phyloP scores from a whole-genome alignment of 768 basidiomycete genomes.

The Neoboletus magnificus region DNA sequence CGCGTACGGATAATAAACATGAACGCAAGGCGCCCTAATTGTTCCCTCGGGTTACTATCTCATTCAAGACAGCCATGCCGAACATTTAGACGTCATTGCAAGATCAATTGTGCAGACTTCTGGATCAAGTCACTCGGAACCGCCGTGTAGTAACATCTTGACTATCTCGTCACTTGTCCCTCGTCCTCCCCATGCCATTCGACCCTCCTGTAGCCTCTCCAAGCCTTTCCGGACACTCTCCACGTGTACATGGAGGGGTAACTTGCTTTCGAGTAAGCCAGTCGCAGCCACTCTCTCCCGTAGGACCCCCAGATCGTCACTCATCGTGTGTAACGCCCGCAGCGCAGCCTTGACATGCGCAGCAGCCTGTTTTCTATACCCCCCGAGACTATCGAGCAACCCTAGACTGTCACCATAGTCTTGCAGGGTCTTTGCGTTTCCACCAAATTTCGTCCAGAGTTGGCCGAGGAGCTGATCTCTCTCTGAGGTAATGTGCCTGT shows the following conservation, averaged over 20 bases:
- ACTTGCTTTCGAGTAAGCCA: constrained; percentile 50
- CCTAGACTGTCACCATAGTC: constrained; percentile 48
- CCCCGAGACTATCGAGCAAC: constrained; percentile 52
- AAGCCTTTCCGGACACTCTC: too few relatives aligned
- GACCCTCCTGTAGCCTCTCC: too few relatives aligned
- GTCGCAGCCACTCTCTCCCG: constrained; percentile 70
- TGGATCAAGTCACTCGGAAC: not conserved
- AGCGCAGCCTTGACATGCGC: constrained; percentile 65
- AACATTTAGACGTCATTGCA: too few relatives aligned
- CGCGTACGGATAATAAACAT: too few relatives aligned
- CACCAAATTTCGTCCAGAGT: constrained; percentile 69
- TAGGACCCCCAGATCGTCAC: constrained; percentile 73
- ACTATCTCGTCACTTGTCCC: constrained; percentile 38
- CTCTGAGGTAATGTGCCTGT: constrained; percentile 40
- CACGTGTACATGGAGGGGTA: constrained; percentile 74
- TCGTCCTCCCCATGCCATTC: constrained; percentile 49
- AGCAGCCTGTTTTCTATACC: constrained; percentile 58
- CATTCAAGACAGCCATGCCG: not conserved
- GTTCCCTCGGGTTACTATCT: not conserved
- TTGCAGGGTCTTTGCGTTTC: constrained; percentile 50
- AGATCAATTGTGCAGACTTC: too few relatives aligned
- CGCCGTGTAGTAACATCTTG: constrained; percentile 19
- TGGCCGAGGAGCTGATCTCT: constrained; percentile 56
- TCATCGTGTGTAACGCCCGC: constrained; percentile 59
- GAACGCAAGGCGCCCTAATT: not conserved